Conservation (phyloP, 345 rosid species). For the Linum trigynum region DNA sequence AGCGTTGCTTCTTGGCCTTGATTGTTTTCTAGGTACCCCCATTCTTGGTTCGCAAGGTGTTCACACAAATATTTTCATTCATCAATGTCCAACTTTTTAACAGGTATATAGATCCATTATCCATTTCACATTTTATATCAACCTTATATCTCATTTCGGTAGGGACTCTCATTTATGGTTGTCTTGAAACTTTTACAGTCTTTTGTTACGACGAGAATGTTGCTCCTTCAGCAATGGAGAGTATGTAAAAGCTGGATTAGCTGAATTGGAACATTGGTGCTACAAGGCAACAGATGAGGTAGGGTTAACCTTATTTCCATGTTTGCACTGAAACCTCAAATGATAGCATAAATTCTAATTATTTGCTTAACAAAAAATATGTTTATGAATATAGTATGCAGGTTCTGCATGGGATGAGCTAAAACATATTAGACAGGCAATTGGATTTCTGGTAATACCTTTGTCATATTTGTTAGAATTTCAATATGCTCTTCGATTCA, state of each 20-base stretch:
- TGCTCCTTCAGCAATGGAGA: slow-evolving; percentile 70
- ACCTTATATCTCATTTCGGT: neutral
- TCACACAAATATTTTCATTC: slow-evolving; percentile 51
- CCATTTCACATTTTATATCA: neutral
- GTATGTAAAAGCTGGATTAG: slow-evolving; percentile 52
- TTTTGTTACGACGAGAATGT: slow-evolving; percentile 61
- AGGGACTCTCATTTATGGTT: slow-evolving; percentile 2
- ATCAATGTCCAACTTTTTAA: slow-evolving; percentile 63
- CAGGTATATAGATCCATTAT: slow-evolving; percentile 27
- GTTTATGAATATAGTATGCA: slow-evolving; percentile 25
- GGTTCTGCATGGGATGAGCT: slow-evolving; percentile 55
- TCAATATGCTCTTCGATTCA: neutral
- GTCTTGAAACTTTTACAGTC: slow-evolving; percentile 29
- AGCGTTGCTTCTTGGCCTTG: slow-evolving; percentile 15
- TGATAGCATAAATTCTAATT: neutral
- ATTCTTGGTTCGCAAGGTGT: slow-evolving; percentile 16
- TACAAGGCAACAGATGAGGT: slow-evolving; percentile 44
- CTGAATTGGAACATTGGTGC: slow-evolving; percentile 59
- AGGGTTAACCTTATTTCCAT: slow-evolving; percentile 9
- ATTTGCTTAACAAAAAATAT: neutral
- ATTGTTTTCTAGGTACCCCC: slow-evolving; percentile 42
- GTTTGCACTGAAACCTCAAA: neutral
- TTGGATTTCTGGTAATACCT: slow-evolving; percentile 47
- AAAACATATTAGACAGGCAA: slow-evolving; percentile 58
- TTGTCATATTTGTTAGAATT: too few species aligned